A percentile compares a stretch with the other conserved stretches of the same genome.
Conservation (phyloP, 2,329 filamentous ascomycete genomes). For the Chaetomium sp. region DNA sequence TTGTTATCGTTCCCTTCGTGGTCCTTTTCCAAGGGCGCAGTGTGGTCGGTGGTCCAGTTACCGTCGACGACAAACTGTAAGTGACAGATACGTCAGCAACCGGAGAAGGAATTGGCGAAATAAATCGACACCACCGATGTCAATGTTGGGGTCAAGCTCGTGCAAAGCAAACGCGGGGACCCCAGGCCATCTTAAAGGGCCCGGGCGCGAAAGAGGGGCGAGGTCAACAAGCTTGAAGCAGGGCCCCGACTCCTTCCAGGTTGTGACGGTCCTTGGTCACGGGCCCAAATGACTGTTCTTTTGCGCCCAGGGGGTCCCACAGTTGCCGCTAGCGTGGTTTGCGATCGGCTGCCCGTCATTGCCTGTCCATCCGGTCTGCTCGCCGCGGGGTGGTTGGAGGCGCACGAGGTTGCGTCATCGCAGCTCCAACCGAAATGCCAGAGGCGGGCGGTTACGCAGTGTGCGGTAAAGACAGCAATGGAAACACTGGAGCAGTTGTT, state of each 20-base stretch:
- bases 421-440: not conserved
- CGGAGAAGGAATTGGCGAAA: slow-evolving; percentile 15
- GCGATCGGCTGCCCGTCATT: slow-evolving; percentile 1
- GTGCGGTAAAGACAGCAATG: not conserved
- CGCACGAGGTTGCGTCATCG: slow-evolving; percentile 17
- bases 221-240: slow-evolving; percentile 17
- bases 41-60: slow-evolving; percentile 81
- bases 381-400: slow-evolving; percentile 5
- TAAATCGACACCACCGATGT: not conserved
- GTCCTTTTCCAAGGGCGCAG: slow-evolving; percentile 80
- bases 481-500: not conserved
- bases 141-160: slow-evolving; percentile 15
- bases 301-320: slow-evolving; percentile 23
- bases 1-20: slow-evolving; percentile 88
- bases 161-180: slow-evolving; percentile 20
- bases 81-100: slow-evolving; percentile 34
- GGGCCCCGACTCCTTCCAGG: slow-evolving; percentile 19
- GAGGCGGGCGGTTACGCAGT: not conserved
- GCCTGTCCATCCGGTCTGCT: not conserved
- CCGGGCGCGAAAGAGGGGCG: slow-evolving; percentile 21
- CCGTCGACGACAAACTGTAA: slow-evolving; percentile 91
- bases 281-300: slow-evolving; percentile 23
- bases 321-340: slow-evolving; percentile 18
- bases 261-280: slow-evolving; percentile 21
- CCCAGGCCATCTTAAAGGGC: slow-evolving; percentile 22